These are phyloP conservation scores for Cladosporium sp. DNA, from an alignment of 2,329 filamentous ascomycete species.

Conservation along the genomic window DNA sequence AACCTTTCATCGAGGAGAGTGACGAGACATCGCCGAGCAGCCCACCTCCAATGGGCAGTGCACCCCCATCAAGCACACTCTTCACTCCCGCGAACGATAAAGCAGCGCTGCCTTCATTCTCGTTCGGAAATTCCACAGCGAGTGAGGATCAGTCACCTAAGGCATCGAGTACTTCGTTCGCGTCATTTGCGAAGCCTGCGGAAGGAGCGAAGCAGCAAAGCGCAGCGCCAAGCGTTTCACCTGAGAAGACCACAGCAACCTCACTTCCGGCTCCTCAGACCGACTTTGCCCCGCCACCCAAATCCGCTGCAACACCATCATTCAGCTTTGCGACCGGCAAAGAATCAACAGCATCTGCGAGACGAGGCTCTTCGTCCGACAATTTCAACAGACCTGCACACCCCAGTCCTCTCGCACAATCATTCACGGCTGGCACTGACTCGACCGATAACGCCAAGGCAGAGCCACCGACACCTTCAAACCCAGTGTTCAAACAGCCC, in stretches of 20 bases:
- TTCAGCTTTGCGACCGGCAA: conserved; percentile 1
- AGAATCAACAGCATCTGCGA: conserved; percentile 14
- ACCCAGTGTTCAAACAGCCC: too few relatives aligned
- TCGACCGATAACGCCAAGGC: not conserved
- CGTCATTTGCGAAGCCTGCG: conserved; percentile 6
- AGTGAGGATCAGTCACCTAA: not conserved
- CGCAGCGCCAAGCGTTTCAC: conserved; percentile 5
- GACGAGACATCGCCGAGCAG: not conserved
- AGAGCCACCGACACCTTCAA: not conserved
- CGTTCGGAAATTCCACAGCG: not conserved
- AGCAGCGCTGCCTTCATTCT: conserved; percentile 7
- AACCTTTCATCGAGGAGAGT: conserved; percentile 7
- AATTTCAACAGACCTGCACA: conserved; percentile 7
- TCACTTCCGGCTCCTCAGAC: conserved; percentile 11
- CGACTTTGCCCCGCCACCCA: not conserved
- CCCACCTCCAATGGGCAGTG: not conserved
- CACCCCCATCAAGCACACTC: not conserved
- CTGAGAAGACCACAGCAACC: conserved; percentile 2
- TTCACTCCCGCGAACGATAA: not conserved
- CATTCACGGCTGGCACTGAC: conserved; percentile 20
- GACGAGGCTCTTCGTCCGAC: conserved; percentile 3
- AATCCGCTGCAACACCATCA: conserved; percentile 1
- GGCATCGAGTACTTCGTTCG: not conserved
- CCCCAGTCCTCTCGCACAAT: conserved; percentile 31
- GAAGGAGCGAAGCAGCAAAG: conserved; percentile 1